Conservation (phyloP, 139 green algal genomes). For the Diplosphaera chodatii region DNA sequence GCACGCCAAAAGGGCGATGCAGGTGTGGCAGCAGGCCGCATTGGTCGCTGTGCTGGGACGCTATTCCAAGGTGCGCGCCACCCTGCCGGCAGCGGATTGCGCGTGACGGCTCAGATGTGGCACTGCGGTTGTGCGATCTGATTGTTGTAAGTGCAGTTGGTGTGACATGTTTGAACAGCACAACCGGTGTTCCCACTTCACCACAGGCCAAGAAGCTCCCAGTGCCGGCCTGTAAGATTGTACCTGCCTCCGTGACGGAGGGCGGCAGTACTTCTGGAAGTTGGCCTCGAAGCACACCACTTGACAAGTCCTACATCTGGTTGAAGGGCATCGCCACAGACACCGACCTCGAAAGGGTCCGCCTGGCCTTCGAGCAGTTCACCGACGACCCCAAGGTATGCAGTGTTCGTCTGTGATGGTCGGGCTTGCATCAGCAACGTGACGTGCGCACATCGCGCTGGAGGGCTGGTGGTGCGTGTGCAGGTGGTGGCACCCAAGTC, state of each 20-base stretch:
- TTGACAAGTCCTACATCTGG: slow-evolving; percentile 9
- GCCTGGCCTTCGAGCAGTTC: slow-evolving; percentile 17
- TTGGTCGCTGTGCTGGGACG: background rate
- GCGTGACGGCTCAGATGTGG: background rate
- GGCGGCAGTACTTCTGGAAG: no score
- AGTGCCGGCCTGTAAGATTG: background rate
- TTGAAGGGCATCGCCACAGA: slow-evolving; percentile 4
- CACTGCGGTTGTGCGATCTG: no score
- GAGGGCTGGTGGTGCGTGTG: no score
- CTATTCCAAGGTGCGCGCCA: background rate
- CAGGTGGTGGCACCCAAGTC: slow-evolving; percentile 5
- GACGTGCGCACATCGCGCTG: no score
- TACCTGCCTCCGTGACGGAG: background rate
- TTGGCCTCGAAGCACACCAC: background rate
- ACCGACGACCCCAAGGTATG: slow-evolving; percentile 9
- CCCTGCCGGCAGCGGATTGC: no score
- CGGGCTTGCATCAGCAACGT: no score
- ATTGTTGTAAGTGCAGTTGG: no score
- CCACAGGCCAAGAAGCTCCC: background rate
- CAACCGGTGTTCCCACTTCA: no score
- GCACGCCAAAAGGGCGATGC: slow-evolving; percentile 4
- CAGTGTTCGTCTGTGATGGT: no score
- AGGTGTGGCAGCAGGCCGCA: slow-evolving; percentile 1
- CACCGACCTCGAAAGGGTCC: background rate
- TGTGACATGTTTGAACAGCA: no score